Evolutionary conservation across 179 eudicot genomes (phyloP), one percentile per base, ranked within the genome.

Genomic region (Patellifolia procumbens): DNA sequence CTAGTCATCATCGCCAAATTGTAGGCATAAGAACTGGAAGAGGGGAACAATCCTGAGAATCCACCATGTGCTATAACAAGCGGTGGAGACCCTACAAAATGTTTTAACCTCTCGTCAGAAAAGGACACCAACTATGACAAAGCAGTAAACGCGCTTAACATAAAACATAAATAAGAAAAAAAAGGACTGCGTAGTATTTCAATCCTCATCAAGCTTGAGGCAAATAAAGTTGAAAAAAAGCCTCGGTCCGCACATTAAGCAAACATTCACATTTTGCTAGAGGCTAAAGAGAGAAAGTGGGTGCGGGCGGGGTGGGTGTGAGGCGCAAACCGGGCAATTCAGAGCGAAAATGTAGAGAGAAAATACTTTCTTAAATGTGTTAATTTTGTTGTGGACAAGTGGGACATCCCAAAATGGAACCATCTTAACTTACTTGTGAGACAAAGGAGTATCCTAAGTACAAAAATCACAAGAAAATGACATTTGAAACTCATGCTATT

Each of bases 21-120:
- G 80, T 90, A 94, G 35, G 97, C 92, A 73, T 2, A 0, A 16
- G 1, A 0, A 78, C 97, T 93, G 20, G 97, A 90, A 79, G 90
- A 92, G n/a, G 98, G 89, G 83, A 91, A 86, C 55, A 91, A 35
- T 73, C 98, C 97, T 31, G 98, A 94, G 83, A 87, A 86, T 35
- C 98, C 97, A 78, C 94, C 93, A 22, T 81, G 87, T 63, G 97
- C 97, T 55, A 91, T 71, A 35, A 94, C 93, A 43, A 86, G 59
- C 26, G 97, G 97, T 2, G 87, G 65, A 59, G 77, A 76, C 37
- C 97, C 98, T 95, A 88, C 82, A 82, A 79, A 61, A 74, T 13
- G 17, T 4, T 19, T 43, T 13, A 59, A 58, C 7, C 28, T 32
- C 52, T 48, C 72, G 26, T 77, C 73, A 73, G 72, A 59, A 16